phyloP scores from a whole-genome alignment of 441 rosid species.

The Capsella rubella region DNA sequence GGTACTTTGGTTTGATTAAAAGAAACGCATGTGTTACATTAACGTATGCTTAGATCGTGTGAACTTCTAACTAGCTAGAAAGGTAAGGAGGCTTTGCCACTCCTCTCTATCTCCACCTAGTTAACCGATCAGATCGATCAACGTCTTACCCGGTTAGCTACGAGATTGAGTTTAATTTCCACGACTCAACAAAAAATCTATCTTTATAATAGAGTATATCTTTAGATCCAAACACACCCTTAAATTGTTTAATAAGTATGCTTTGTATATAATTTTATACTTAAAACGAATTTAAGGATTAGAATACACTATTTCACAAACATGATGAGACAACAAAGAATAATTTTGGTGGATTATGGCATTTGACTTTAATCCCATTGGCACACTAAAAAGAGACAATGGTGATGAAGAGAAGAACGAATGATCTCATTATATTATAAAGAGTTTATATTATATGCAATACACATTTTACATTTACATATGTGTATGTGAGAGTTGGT shows the following conservation, averaged over 20 bases:
- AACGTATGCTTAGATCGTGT: slow-evolving; percentile 1
- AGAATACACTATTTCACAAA: slow-evolving; percentile 26
- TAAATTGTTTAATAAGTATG: not conserved
- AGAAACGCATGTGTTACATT: not conserved
- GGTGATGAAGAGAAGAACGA: slow-evolving; percentile 38
- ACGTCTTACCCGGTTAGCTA: too few relatives aligned
- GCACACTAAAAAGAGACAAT: slow-evolving; percentile 46
- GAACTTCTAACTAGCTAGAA: not conserved
- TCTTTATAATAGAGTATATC: too few relatives aligned
- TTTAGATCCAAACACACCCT: too few relatives aligned
- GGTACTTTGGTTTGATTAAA: slow-evolving; percentile 1
- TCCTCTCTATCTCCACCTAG: too few relatives aligned
- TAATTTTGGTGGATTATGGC: slow-evolving; percentile 42
- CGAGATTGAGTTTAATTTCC: too few relatives aligned
- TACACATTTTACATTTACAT: not conserved
- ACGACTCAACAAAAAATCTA: too few relatives aligned
- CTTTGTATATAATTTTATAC: not conserved
- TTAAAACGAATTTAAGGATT: not conserved
- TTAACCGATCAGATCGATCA: too few relatives aligned
- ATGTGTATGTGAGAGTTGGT: slow-evolving; percentile 38
- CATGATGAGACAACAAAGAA: slow-evolving; percentile 44
- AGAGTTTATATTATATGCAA: slow-evolving; percentile 29
- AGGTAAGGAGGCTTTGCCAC: too few relatives aligned
- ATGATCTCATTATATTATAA: slow-evolving; percentile 35
- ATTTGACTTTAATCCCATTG: slow-evolving; percentile 46